Base-by-base conservation (phyloP, 176 grass and related monocot genomes). In the Aegilops tauschii region DNA sequence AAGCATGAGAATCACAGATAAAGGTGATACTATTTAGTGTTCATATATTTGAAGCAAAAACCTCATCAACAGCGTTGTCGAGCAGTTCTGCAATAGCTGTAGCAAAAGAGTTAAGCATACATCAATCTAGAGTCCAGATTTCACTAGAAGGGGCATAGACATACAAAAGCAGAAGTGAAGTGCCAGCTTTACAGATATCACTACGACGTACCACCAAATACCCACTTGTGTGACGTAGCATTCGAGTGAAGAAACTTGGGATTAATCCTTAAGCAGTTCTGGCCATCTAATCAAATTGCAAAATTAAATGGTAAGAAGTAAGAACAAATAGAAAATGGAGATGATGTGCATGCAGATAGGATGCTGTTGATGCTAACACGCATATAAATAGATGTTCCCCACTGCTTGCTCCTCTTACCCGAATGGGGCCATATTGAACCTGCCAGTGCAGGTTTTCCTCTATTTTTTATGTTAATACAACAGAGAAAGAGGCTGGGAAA, bases 171-270 rank as follows among this genome's bases (percentile, higher is more conserved):
- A 80, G 29, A 81, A 36, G 74, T 76, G 2, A 73, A 86, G 23
- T 34, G 45, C 23, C 14, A 42, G 65, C 8, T 58, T 84, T 40
- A 84, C 10, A 40, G 27, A 50, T 72, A 58, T 21, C 75, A 78
- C 10, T 69, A 83, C 76, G 63, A 90, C 88, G 40, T 35, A 93
- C 92, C 92, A 78, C 88, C 92, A 83, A 93, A 91, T 49, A 78
- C 85, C 92, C 92, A 93, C 62, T 90, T 93, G 77, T 93, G 92
- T 39, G 92, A 93, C 72, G 92, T 93, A 56, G 92, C 91, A 83
- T 93, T 93, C 9, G 91, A 93, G 77, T 91, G 92, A 75, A 93
- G 92, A 81, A 93, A 93, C 75, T 93, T 93, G 81, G 92, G 92
- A 81, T 91, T 86, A 78, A 93, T 69, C 85, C 82, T 78, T 47